Conservation (phyloP, 2,329 filamentous ascomycete species). For the Bisporella sp. region DNA sequence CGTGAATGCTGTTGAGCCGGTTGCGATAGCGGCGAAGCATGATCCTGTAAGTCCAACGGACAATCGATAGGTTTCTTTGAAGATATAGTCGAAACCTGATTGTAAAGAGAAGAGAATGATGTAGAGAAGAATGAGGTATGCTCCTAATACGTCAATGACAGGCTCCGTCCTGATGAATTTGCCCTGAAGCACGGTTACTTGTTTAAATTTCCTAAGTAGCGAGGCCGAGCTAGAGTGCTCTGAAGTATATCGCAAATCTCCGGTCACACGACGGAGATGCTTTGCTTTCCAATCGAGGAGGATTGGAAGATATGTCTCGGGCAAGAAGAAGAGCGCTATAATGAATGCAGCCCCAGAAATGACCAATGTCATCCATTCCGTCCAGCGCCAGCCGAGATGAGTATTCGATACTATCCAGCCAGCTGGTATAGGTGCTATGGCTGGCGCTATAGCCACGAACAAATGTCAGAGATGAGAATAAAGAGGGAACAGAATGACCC, state of each 20-base stretch:
- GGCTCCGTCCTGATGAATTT: slow-evolving; percentile 15
- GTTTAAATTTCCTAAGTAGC: slow-evolving; percentile 11
- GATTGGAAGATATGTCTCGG: slow-evolving; percentile 56
- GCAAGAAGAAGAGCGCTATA: slow-evolving; percentile 40
- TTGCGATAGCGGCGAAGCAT: slow-evolving; percentile 35
- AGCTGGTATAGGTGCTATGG: too few species aligned
- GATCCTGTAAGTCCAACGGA: slow-evolving; percentile 32
- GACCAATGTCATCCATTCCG: slow-evolving; percentile 54
- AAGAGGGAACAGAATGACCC: too few species aligned
- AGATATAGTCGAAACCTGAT: slow-evolving; percentile 15
- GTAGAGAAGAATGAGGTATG: slow-evolving; percentile 5
- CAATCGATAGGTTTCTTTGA: slow-evolving; percentile 23
- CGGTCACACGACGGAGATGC: slow-evolving; percentile 35
- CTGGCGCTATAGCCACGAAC: too few species aligned
- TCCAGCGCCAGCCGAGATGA: slow-evolving; percentile 70
- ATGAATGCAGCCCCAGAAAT: slow-evolving; percentile 62
- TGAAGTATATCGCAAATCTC: slow-evolving; percentile 15
- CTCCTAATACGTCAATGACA: slow-evolving; percentile 1
- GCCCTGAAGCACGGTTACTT: neutral
- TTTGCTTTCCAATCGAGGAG: slow-evolving; percentile 67
- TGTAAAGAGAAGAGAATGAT: slow-evolving; percentile 17
- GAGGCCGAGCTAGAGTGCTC: slow-evolving; percentile 7
- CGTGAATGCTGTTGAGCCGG: slow-evolving; percentile 30
- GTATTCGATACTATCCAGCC: too few species aligned
- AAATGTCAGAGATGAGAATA: too few species aligned